Evolutionary conservation across 345 rosid genomes (phyloP), one percentile per base, ranked within the genome.

Genomic region (Geranium brycei): DNA sequence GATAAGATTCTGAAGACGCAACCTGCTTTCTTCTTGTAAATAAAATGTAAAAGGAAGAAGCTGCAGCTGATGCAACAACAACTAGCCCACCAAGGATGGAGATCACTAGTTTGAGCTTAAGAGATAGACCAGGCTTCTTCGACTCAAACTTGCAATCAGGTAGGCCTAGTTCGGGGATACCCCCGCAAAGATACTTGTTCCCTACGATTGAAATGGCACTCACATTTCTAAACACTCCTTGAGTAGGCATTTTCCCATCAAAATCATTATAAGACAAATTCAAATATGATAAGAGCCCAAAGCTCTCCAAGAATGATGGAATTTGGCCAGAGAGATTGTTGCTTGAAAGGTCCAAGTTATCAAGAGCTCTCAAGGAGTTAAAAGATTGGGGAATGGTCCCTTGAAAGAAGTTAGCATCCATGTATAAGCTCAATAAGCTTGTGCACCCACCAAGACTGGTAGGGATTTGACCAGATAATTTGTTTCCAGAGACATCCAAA

Each of bases 401-500:
- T 11, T 10, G 19, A 62, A 72, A 31, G 7, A 41, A 31, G 60
- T 72, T 72, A 0, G 11, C 14, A 14, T 57, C 19, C 18, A 72
- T 67, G 62, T 56, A 19, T 31, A 72, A 62, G 6, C 4, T 35
- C 4, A 0, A 4, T 16, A 31, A 57, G n/a, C 61, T 31, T 3
- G 58, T 47, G 12, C 76, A 72, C 1, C 62, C 58, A 5, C 65
- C 59, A 6, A 72, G 53, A 1, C 65, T 40, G 13, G 57, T 17
- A 15, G 68, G 60, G 68, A 72, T 62, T 10, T 17, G 12, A 15
- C 71, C 65, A 72, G n/a, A 57, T 18, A 72, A 57, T 5, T 57
- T 59, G 31, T 72, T 68, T 1, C 11, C 5, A 0, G 72, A 64
- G 12, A 72, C 60, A 17, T 67, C 68, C 68, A 0, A 17, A 2